These are phyloP conservation scores for Beauveria caledonica DNA, from an alignment of 2,329 filamentous ascomycete species.

Conservation along the genomic window DNA sequence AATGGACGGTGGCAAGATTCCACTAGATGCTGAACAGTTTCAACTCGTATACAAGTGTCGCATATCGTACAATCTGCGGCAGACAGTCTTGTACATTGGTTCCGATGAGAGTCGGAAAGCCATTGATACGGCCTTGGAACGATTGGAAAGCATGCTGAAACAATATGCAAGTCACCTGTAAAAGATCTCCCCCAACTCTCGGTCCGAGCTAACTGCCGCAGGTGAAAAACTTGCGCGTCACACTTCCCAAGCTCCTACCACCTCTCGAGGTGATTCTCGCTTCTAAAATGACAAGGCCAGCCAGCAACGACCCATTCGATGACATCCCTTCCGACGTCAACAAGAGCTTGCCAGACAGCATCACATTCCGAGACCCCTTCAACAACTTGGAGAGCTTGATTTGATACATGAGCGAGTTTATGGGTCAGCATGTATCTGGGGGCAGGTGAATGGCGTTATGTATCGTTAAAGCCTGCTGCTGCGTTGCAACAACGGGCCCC, in stretches of 20 bases:
- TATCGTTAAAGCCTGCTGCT: not conserved
- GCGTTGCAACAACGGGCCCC: not conserved
- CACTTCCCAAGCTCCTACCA: too few species aligned
- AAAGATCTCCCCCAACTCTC: not conserved
- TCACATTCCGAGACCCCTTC: not conserved
- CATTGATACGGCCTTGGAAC: not conserved
- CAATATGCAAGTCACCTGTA: not conserved
- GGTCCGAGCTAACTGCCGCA: not conserved
- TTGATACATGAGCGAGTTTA: not conserved
- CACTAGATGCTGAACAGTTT: not conserved
- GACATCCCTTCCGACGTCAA: not conserved
- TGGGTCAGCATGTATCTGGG: not conserved
- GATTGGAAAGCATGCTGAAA: not conserved
- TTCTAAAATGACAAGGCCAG: not conserved
- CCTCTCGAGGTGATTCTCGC: not conserved
- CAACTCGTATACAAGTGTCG: not conserved
- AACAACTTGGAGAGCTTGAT: not conserved
- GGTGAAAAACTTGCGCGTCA: not conserved
- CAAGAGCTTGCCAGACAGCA: not conserved
- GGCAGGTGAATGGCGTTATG: not conserved
- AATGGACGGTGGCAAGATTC: not conserved
- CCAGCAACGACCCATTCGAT: not conserved
- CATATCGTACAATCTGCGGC: constrained; percentile 3
- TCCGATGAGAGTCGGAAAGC: not conserved
- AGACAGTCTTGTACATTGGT: constrained; percentile 11